Evolutionary conservation across 768 basidiomycete species (phyloP).

Genomic region (Serpula lacrymans): DNA sequence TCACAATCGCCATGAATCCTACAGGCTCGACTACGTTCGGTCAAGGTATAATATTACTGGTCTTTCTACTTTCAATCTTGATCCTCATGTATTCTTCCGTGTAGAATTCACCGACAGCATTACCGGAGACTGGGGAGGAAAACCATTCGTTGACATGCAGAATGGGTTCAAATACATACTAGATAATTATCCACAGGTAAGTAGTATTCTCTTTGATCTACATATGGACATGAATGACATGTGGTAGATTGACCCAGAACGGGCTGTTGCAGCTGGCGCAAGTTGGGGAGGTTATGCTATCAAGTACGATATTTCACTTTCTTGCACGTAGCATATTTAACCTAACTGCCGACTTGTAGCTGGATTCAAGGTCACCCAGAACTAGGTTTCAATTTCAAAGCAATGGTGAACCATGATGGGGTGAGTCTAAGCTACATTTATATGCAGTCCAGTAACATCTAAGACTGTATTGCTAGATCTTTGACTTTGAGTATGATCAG

Average conservation of each 20-base stretch:
- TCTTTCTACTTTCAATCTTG: background rate
- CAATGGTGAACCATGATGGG: slow-evolving; percentile 86
- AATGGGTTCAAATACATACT: slow-evolving; percentile 65
- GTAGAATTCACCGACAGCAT: slow-evolving; percentile 70
- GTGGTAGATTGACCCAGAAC: slow-evolving; percentile 53
- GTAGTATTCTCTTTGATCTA: too few species aligned
- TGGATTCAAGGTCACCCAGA: slow-evolving; percentile 91
- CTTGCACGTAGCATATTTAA: background rate
- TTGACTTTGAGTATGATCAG: slow-evolving; percentile 67
- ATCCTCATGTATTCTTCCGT: background rate
- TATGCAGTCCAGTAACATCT: background rate
- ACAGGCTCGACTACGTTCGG: slow-evolving; percentile 87
- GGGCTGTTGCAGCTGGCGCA: slow-evolving; percentile 67
- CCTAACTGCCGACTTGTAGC: slow-evolving; percentile 32
- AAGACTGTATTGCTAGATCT: slow-evolving; percentile 38
- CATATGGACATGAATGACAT: too few species aligned
- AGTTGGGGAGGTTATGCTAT: slow-evolving; percentile 81
- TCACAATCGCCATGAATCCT: slow-evolving; percentile 78
- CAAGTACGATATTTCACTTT: slow-evolving; percentile 44
- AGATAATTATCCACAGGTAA: slow-evolving; percentile 57
- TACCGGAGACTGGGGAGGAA: slow-evolving; percentile 71
- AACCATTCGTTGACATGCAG: slow-evolving; percentile 67
- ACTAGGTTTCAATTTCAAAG: slow-evolving; percentile 79
- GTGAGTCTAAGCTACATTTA: slow-evolving; percentile 33
- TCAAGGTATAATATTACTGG: slow-evolving; percentile 45